Evolutionary conservation across 345 rosid genomes (phyloP).

Genomic region (Hibiscus mutabilis): DNA sequence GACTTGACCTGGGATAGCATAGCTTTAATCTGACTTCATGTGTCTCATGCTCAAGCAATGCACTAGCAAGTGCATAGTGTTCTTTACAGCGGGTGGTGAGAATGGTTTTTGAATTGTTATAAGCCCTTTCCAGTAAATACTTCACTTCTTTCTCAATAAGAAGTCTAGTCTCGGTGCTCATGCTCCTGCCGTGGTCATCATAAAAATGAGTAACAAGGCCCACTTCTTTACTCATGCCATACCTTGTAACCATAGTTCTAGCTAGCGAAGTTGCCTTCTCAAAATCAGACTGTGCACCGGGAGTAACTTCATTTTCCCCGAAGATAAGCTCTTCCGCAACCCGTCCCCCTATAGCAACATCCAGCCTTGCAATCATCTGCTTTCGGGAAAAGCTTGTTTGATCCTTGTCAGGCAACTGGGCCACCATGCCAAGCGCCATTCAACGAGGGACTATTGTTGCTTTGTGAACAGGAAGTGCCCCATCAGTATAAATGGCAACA

Average conservation of each 20-base stretch:
- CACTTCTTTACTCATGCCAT: conserved; percentile 26
- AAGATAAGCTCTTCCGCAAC: conserved; percentile 36
- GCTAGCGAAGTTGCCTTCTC: conserved; percentile 77
- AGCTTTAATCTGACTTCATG: background rate
- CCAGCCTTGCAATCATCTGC: conserved; percentile 96
- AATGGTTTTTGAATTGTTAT: background rate
- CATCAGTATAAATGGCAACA: background rate
- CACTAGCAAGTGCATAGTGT: background rate
- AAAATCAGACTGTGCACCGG: conserved; percentile 82
- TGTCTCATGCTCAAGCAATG: background rate
- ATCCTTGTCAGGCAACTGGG: background rate
- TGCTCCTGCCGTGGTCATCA: conserved; percentile 27
- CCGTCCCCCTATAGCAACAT: conserved; percentile 89
- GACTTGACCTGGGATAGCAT: background rate
- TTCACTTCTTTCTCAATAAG: background rate
- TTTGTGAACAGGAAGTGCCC: background rate
- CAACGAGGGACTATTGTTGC: background rate
- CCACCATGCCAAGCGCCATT: background rate
- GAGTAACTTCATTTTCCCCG: conserved; percentile 83
- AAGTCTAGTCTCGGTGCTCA: background rate
- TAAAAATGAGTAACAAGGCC: conserved; percentile 81
- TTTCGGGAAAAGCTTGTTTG: conserved; percentile 61
- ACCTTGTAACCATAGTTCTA: conserved; percentile 82
- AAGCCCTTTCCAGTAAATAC: background rate
- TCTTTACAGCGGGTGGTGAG: background rate